Percentiles rank a stretch among this genome's conserved stretches.
Evolutionary conservation across 352 stramenopile genomes (phyloP).

Genomic region (Globisporangium nodosum): DNA sequence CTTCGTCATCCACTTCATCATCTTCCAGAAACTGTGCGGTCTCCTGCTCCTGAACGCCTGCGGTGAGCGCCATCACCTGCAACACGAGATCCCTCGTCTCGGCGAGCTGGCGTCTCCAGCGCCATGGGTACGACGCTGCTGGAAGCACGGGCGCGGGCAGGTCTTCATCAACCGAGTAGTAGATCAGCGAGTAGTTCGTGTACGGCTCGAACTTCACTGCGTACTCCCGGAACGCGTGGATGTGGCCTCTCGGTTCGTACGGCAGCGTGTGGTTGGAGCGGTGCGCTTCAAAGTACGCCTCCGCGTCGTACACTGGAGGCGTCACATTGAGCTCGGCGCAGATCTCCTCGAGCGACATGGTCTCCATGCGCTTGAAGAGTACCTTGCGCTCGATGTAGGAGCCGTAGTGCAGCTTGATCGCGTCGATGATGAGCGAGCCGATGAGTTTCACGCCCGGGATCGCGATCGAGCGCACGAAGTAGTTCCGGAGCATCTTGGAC

Average conservation of each 20-base stretch:
- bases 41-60: slow-evolving; percentile 2
- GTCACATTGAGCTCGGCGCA: slow-evolving; percentile 31
- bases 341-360: slow-evolving; percentile 38
- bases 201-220: slow-evolving; percentile 34
- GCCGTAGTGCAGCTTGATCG: slow-evolving; percentile 34
- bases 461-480: slow-evolving; percentile 32
- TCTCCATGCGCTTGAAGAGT: slow-evolving; percentile 17
- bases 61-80: slow-evolving; percentile 21
- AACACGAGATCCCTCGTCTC: slow-evolving; percentile 18
- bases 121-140: slow-evolving; percentile 41
- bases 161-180: slow-evolving; percentile 34
- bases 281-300: slow-evolving; percentile 12
- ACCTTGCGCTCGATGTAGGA: slow-evolving; percentile 32
- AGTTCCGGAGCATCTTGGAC: slow-evolving; percentile 16
- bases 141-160: slow-evolving; percentile 29
- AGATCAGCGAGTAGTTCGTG: slow-evolving; percentile 30
- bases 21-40: slow-evolving; percentile 1
- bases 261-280: slow-evolving; percentile 24
- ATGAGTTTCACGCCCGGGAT: slow-evolving; percentile 31
- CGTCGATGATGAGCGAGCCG: slow-evolving; percentile 19
- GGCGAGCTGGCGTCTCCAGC: slow-evolving; percentile 27
- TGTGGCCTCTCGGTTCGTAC: slow-evolving; percentile 21
- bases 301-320: slow-evolving; percentile 15
- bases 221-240: slow-evolving; percentile 12
- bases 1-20: neutral